These are phyloP conservation scores for Schizochytrium sp. DNA, from an alignment of 108 stramenopile genomes.

Conservation along the genomic window DNA sequence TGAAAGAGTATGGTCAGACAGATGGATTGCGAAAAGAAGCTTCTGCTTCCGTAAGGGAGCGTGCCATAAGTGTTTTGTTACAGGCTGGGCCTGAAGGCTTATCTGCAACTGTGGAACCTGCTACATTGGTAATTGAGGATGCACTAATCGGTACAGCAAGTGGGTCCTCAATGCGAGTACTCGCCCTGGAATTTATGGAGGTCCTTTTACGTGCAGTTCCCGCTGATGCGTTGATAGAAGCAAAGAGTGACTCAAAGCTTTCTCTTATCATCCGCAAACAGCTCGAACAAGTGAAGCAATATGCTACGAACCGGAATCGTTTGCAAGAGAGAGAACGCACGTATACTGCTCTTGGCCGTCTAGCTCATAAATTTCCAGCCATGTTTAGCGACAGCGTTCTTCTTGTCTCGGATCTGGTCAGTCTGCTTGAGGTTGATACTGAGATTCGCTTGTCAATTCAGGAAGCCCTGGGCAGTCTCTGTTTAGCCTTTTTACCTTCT, in stretches of 20 bases:
- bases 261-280: conserved; percentile 18
- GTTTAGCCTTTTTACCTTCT: neutral
- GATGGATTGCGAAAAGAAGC: conserved; percentile 28
- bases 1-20: neutral
- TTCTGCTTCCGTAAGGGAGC: conserved; percentile 30
- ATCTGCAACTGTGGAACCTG: neutral
- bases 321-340: conserved; percentile 30
- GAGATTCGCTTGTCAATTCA: conserved; percentile 47
- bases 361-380: conserved; percentile 9
- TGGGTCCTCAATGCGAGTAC: neutral
- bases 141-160: conserved; percentile 4
- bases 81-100: neutral
- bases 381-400: neutral
- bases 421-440: conserved; percentile 11
- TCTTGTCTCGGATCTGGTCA: conserved; percentile 31
- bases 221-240: neutral
- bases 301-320: neutral
- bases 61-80: conserved; percentile 22
- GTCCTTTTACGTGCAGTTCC: neutral
- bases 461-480: conserved; percentile 38
- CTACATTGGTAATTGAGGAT: neutral
- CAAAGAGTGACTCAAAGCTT: neutral
- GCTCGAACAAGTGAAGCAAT: conserved; percentile 53
- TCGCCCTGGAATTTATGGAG: conserved; percentile 53
- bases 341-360: conserved; percentile 13